phyloP scores from a whole-genome alignment of 179 eudicot genomes.

The Gypsophila paniculata region DNA sequence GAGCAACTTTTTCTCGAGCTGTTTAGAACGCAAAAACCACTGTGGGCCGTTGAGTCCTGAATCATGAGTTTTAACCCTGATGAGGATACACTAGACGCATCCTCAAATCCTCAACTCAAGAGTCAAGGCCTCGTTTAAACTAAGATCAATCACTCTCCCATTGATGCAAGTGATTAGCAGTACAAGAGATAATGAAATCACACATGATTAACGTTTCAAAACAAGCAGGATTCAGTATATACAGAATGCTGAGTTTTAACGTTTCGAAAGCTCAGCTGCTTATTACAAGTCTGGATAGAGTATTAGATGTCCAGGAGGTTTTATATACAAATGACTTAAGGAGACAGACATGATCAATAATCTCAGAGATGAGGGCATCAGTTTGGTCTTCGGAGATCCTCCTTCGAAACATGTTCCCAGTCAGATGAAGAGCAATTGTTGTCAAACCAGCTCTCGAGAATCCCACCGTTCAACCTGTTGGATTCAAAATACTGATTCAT shows the following conservation, averaged over 20 bases:
- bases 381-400: constrained; percentile 36
- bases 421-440: constrained; percentile 48
- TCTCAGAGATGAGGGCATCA: constrained; percentile 25
- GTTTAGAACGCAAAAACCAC: background rate
- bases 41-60: background rate
- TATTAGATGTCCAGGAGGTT: constrained; percentile 19
- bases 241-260: constrained; percentile 4
- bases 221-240: background rate
- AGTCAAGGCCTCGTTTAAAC: background rate
- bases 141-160: too few relatives aligned
- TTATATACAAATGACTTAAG: constrained; percentile 17
- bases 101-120: background rate
- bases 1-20: background rate
- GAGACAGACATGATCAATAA: background rate
- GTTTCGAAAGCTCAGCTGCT: background rate
- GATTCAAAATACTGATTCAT: constrained; percentile 8
- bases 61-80: too few relatives aligned
- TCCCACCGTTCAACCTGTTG: constrained; percentile 23
- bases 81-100: too few relatives aligned
- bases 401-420: constrained; percentile 71
- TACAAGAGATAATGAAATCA: too few relatives aligned
- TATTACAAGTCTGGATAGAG: constrained; percentile 17
- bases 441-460: constrained; percentile 39
- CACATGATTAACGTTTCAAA: background rate
- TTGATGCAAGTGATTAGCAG: too few relatives aligned